Conservation (phyloP, 805 yeast species). For the Candida odintsovae region DNA sequence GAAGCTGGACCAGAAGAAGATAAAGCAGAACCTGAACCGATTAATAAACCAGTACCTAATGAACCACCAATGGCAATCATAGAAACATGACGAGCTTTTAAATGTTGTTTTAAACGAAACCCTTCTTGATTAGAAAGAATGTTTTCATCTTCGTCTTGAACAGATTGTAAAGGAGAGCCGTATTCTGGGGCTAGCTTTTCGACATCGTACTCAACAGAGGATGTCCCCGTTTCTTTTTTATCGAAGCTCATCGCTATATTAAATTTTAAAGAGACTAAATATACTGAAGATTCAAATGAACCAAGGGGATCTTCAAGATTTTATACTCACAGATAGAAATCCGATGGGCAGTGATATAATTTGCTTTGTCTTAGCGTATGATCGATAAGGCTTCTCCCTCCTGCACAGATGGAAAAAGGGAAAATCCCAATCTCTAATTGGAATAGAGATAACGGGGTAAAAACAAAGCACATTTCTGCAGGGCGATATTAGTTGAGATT, state of each 20-base stretch:
- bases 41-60: conserved; percentile 72
- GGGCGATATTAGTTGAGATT: no score
- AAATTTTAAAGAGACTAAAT: no score
- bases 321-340: neutral
- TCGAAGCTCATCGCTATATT: neutral
- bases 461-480: no score
- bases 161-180: conserved; percentile 34
- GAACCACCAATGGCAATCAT: conserved; percentile 85
- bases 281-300: no score
- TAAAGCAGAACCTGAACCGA: conserved; percentile 71
- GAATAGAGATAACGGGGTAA: neutral
- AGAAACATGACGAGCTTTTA: conserved; percentile 53
- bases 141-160: neutral
- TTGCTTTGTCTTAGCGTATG: no score
- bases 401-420: neutral
- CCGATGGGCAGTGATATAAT: neutral
- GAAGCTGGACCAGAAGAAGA: conserved; percentile 67
- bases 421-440: neutral
- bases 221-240: neutral
- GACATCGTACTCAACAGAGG: neutral
- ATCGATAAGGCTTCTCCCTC: neutral
- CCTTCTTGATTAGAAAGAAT: conserved; percentile 6
- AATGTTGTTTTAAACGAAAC: conserved; percentile 9
- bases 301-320: neutral
- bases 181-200: conserved; percentile 2